Evolutionary conservation across 1,284 basidiomycete genomes (phyloP).

Genomic region (Cystobasidium pallidum): DNA sequence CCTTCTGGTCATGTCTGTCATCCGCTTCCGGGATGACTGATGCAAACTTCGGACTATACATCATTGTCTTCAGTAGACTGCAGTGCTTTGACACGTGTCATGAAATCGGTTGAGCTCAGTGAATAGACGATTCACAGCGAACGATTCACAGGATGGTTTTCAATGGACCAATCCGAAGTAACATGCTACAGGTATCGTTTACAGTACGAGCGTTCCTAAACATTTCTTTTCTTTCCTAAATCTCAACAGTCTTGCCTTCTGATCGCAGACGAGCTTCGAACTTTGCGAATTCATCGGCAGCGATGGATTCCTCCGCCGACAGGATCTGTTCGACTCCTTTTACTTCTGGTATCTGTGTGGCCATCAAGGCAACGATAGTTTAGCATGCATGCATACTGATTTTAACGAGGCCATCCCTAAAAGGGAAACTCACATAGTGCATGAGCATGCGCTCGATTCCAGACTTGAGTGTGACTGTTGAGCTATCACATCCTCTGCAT

Average conservation of each 20-base stretch:
- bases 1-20: background rate
- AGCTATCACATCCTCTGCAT: constrained; percentile 90
- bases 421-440: constrained; percentile 67
- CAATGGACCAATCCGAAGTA: too few species aligned
- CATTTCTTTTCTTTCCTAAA: constrained; percentile 17
- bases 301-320: constrained; percentile 86
- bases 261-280: constrained; percentile 75
- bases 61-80: too few species aligned
- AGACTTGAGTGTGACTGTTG: constrained; percentile 86
- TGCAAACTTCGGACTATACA: too few species aligned
- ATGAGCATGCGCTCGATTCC: constrained; percentile 98
- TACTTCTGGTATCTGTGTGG: constrained; percentile 67
- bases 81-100: too few species aligned
- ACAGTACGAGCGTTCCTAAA: background rate
- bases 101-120: too few species aligned
- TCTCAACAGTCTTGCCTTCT: constrained; percentile 56
- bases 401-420: background rate
- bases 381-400: background rate
- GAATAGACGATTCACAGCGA: too few species aligned
- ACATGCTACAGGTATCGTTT: constrained; percentile 2
- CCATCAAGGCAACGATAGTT: background rate
- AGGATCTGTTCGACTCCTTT: constrained; percentile 94
- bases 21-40: background rate
- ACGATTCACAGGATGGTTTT: too few species aligned
- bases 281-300: constrained; percentile 87